Conservation (phyloP, 805 yeast genomes). For the Pichia kluyveri region DNA sequence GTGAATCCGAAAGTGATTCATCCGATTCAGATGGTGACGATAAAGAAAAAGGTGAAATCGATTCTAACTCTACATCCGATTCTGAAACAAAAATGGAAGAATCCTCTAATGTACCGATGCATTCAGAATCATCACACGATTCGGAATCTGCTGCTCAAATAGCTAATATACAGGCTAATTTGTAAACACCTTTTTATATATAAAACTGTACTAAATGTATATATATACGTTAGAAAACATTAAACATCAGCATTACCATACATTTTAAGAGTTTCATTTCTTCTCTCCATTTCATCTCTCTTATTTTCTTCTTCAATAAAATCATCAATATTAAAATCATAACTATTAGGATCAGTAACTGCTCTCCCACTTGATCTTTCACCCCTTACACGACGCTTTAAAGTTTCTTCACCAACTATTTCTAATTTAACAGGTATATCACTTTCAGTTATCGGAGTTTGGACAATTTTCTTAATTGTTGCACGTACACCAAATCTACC, state of each 20-base stretch:
- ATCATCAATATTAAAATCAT: slow-evolving; percentile 41
- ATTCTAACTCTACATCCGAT: too few species aligned
- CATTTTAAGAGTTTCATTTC: neutral
- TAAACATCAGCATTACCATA: slow-evolving; percentile 4
- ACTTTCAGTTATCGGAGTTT: slow-evolving; percentile 15
- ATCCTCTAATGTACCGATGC: too few species aligned
- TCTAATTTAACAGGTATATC: slow-evolving; percentile 24
- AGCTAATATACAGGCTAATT: slow-evolving; percentile 6
- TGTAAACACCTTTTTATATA: neutral
- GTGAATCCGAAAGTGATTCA: slow-evolving; percentile 6
- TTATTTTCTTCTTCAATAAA: slow-evolving; percentile 30
- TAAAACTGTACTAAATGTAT: neutral
- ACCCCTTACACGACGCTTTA: slow-evolving; percentile 14
- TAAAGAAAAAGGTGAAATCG: too few species aligned
- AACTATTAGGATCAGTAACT: slow-evolving; percentile 31
- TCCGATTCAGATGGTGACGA: slow-evolving; percentile 2
- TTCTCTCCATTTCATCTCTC: slow-evolving; percentile 13
- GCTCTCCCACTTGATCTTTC: slow-evolving; percentile 9
- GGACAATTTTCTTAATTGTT: slow-evolving; percentile 11
- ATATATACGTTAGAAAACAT: neutral
- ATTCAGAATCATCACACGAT: too few species aligned
- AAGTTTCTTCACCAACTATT: slow-evolving; percentile 11
- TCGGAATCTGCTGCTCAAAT: too few species aligned
- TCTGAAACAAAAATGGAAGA: too few species aligned
- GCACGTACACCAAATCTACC: slow-evolving; percentile 15